Percentiles rank a stretch among this genome's conserved stretches.
These are phyloP conservation scores for Eremochloa ophiuroides DNA, from an alignment of 176 grass and related monocot species.

Conservation along the genomic window DNA sequence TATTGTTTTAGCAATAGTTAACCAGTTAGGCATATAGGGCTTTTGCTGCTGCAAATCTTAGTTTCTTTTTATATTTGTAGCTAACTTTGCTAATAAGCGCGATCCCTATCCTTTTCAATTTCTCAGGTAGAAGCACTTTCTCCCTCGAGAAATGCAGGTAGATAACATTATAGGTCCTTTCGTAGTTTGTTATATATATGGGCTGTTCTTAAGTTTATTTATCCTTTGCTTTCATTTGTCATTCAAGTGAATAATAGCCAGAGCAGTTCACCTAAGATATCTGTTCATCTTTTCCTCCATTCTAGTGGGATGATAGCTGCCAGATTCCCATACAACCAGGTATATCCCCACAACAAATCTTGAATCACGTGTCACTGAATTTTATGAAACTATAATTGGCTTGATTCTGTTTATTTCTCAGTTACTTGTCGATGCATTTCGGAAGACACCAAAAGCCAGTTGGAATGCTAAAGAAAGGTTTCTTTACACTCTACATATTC, in stretches of 20 bases:
- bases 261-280: conserved; percentile 30
- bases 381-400: conserved; percentile 18
- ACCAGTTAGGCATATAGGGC: not conserved
- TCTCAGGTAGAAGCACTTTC: conserved; percentile 56
- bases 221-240: conserved; percentile 23
- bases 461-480: conserved; percentile 87
- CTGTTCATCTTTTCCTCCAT: conserved; percentile 67
- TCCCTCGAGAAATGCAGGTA: conserved; percentile 63
- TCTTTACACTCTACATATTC: conserved; percentile 2
- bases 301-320: conserved; percentile 59
- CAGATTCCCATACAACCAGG: conserved; percentile 66
- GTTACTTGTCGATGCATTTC: conserved; percentile 77
- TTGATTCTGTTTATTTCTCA: conserved; percentile 29
- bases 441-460: conserved; percentile 66
- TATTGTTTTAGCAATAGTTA: not conserved
- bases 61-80: conserved; percentile 12
- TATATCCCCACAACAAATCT: conserved; percentile 19
- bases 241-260: conserved; percentile 49
- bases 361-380: conserved; percentile 11
- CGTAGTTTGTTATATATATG: conserved; percentile 2
- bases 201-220: not conserved
- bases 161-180: conserved; percentile 13
- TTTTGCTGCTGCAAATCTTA: not conserved
- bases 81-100: not conserved
- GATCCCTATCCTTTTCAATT: not conserved